Conservation (phyloP, 495 filamentous ascomycete species). For the Aspergillus campestris region DNA sequence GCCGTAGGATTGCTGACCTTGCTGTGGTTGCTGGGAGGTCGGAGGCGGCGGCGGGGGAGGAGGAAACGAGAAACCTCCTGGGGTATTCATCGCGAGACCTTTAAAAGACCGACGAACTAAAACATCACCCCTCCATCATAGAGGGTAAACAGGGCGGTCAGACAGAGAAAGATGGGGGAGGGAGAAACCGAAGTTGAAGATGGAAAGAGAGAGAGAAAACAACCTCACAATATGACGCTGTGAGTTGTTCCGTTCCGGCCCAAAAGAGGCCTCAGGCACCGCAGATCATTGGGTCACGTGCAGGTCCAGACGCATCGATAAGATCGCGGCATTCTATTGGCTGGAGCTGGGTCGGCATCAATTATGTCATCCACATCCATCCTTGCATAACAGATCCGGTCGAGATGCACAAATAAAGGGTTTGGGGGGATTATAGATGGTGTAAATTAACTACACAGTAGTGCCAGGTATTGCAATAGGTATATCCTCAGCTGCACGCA, state of each 20-base stretch:
- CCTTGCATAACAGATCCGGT: no score
- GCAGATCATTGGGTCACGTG: no score
- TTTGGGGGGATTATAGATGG: no score
- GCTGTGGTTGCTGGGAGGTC: conserved; percentile 15
- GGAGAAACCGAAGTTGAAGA: conserved; percentile 1
- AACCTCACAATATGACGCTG: neutral
- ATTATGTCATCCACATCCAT: no score
- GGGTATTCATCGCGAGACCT: conserved; percentile 33
- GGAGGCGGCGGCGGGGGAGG: conserved; percentile 42
- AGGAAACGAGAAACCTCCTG: conserved; percentile 41
- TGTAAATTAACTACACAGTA: no score
- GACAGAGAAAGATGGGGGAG: neutral
- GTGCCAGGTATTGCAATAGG: no score
- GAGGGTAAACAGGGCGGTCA: neutral
- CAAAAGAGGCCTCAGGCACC: neutral
- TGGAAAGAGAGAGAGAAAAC: conserved; percentile 3
- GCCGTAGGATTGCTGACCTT: conserved; percentile 9
- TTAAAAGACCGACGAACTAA: conserved; percentile 12
- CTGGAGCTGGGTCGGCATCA: no score
- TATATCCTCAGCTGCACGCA: no score
- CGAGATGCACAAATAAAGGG: no score
- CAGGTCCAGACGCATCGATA: no score
- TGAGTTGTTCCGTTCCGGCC: conserved; percentile 16
- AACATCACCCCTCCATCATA: conserved; percentile 18
- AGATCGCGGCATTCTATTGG: no score